Base-by-base conservation (phyloP, 129 eudicot species). In the Silybum marianum region DNA sequence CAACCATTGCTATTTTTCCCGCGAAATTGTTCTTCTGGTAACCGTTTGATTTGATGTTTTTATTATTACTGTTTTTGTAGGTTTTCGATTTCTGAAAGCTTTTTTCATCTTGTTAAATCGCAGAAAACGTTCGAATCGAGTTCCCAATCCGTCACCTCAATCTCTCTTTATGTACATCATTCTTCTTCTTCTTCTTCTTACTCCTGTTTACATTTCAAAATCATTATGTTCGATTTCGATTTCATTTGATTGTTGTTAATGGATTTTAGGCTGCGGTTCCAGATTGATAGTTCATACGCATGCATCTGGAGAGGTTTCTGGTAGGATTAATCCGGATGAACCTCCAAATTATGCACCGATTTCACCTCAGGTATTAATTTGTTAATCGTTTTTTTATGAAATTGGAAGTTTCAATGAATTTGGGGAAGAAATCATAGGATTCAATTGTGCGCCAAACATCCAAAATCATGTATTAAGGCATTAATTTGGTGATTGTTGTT, bases 321-420 rank as follows among this genome's bases (percentile, higher is more conserved):
- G 74, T n/a, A 26, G 75, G 22, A 75, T 79, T 78, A 81, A 79
- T 25, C 60, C 74, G 46, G 86, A 82, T 22, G 71, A 46, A 38
- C 70, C 84, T 74, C 78, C 78, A 8, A 78, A 71, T 39, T 9
- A 69, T 63, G 80, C 78, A 28, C 77, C 75, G 23, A 58, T 74
- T 30, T 46, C 91, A 10, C 75, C 84, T 16, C 78, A 81, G 92
- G 92, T 88, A 67, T 13, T 46, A 19, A 80, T 86, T 88, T 88
- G 19, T 44, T 65, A 6, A 7, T 62, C 58, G 10, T 4, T 71
- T 26, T 7, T 81, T 5, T 72, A n/a, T n/a, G n/a, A 28, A 28
- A 28, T 51, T 48, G 34, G 9, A 44, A 11, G 21, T 24, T 30
- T 26, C 10, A 58, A 65, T 12, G 28, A 54, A 12, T 11, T 26